phyloP scores from a whole-genome alignment of 179 eudicot species.

The Corrigiola litoralis region DNA sequence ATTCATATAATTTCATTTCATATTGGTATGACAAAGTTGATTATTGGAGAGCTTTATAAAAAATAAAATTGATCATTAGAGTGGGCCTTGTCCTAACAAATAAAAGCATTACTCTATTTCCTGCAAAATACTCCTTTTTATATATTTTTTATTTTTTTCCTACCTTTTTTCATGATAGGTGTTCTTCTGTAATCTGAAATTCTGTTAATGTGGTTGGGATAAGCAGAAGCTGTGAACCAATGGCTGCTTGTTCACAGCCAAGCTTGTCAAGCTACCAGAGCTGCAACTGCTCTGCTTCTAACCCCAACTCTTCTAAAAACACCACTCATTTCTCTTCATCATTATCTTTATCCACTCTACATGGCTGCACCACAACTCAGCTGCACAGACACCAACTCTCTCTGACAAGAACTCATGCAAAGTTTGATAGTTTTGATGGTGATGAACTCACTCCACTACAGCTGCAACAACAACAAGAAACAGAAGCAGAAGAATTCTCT shows the following conservation, averaged over 20 bases:
- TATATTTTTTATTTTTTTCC: too few species aligned
- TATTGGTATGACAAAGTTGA: too few species aligned
- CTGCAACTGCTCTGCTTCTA: constrained; percentile 12
- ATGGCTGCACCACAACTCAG: constrained; percentile 32
- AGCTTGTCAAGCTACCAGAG: constrained; percentile 19
- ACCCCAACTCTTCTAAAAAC: constrained; percentile 36
- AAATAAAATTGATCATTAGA: too few species aligned
- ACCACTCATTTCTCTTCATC: constrained; percentile 24
- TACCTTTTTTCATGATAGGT: too few species aligned
- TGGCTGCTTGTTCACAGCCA: constrained; percentile 39
- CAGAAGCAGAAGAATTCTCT: neutral
- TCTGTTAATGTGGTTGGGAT: constrained; percentile 10
- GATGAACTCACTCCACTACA: constrained; percentile 24
- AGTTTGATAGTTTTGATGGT: constrained; percentile 64
- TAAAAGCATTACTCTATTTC: too few species aligned
- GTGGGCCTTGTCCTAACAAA: too few species aligned
- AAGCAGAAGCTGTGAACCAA: constrained; percentile 9
- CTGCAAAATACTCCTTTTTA: too few species aligned
- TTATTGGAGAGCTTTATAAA: too few species aligned
- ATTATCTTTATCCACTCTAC: constrained; percentile 19
- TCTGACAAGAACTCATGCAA: constrained; percentile 43
- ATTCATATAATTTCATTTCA: too few species aligned
- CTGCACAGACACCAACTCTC: constrained; percentile 24
- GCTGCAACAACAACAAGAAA: constrained; percentile 16
- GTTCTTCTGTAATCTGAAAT: too few species aligned